Percentiles rank a stretch among this genome's conserved stretches.
These are phyloP conservation scores for Trichoderma erinaceum DNA, from an alignment of 495 filamentous ascomycete species.

Conservation along the genomic window DNA sequence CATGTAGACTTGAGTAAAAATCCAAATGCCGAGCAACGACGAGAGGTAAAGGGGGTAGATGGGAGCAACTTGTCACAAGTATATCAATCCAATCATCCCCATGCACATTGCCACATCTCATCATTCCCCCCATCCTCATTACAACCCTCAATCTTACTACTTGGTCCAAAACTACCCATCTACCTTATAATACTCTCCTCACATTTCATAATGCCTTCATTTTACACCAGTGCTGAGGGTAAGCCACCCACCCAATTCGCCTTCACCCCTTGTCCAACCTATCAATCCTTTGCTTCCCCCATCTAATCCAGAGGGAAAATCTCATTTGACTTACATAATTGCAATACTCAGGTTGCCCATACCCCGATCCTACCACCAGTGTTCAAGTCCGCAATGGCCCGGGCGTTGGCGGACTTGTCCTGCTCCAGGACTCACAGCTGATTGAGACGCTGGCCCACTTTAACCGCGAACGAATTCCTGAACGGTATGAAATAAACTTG, in stretches of 20 bases:
- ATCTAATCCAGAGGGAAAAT: background rate
- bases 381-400: constrained; percentile 12
- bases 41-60: background rate
- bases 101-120: background rate
- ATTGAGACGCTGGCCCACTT: constrained; percentile 61
- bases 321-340: background rate
- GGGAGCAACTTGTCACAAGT: background rate
- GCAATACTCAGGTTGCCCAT: constrained; percentile 18
- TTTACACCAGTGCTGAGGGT: constrained; percentile 1
- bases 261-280: background rate
- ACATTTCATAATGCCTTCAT: background rate
- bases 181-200: background rate
- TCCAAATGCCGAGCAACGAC: background rate
- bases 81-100: background rate
- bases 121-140: background rate
- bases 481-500: constrained; percentile 24
- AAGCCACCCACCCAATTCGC: constrained; percentile 28
- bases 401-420: constrained; percentile 22
- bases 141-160: background rate
- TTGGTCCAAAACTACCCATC: background rate
- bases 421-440: constrained; percentile 31
- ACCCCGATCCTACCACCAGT: constrained; percentile 19
- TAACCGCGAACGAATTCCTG: constrained; percentile 46
- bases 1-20: background rate
- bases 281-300: background rate